A percentile compares a stretch with the other conserved stretches of the same genome.
Evolutionary conservation across 768 basidiomycete species (phyloP).

Genomic region (Pleurotus djamor): DNA sequence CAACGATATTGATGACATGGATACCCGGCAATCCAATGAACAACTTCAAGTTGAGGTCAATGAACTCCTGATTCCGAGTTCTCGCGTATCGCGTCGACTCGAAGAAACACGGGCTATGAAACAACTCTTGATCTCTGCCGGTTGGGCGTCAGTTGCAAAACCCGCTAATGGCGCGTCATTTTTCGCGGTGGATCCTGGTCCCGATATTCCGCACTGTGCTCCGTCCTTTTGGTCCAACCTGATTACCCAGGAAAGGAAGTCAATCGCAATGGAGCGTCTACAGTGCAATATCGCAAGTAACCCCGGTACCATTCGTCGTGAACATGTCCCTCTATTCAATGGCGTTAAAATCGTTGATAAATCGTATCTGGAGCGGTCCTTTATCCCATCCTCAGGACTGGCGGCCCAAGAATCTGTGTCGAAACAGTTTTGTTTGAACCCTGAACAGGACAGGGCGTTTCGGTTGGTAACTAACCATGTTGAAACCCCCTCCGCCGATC

Average conservation of each 20-base stretch:
- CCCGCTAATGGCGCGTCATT: neutral
- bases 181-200: neutral
- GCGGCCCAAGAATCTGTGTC: neutral
- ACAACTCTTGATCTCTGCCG: neutral
- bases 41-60: neutral
- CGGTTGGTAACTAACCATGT: slow-evolving; percentile 25
- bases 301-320: no score
- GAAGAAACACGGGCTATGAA: neutral
- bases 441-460: slow-evolving; percentile 28
- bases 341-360: no score
- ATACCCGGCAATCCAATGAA: neutral
- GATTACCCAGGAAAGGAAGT: no score
- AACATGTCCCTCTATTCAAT: no score
- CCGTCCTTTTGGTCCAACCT: no score
- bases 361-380: no score
- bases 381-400: no score
- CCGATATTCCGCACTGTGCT: neutral
- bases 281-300: no score
- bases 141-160: neutral
- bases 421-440: slow-evolving; percentile 17
- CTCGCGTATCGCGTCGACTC: neutral
- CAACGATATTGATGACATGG: neutral
- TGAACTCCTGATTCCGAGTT: neutral
- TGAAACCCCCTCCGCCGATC: slow-evolving; percentile 7
- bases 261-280: no score